Evolutionary conservation across 2,329 filamentous ascomycete species (phyloP), one percentile per base, ranked within the genome.

Genomic region (Penicillium fuscoglaucum): DNA sequence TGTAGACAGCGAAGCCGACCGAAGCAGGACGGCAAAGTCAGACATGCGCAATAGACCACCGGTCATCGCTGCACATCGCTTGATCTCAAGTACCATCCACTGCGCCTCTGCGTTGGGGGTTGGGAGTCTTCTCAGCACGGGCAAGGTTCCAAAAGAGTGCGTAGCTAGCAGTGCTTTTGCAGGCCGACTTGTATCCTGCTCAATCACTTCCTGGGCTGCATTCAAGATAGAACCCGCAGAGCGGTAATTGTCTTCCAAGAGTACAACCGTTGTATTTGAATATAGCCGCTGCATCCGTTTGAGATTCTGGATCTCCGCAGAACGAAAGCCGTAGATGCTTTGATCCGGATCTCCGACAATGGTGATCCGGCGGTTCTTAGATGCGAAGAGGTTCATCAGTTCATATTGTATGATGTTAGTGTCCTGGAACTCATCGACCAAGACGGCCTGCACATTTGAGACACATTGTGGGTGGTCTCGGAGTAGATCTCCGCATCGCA

Each of bases 381-480:
- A 86, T 1, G 93, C 91, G 68, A 99, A 88, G 0, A 96, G 82
- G 62, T 85, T 88, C 92, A 97, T 97, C 43, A 99, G 79, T 66
- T 97, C 91, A 69, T 96, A 98, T 74, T 99, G 93, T 5, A 97
- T 88, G 21, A 91, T 85, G 71, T 98, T 99, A 8, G 93, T 98
- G 76, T 99, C 93, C 75, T 99, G 93, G 63, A 97, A 99, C 71
- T 99, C 93, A 72, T 99, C 93, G 61, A 99, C 96, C 46, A 99
- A 82, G 7, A 98, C 92, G 0, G 91, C 86, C 73, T 97, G 87
- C 19, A 99, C 87, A 66, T 96, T 97, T 15, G 88, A 88, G 3
- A 97, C 93, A 68, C 93, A 97, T 15, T 84, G 80, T 0, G 93
- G 91, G 64, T 90, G 84, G 21, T 82, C 79, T 59, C 82, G 83